A percentile compares a stretch with the other conserved stretches of the same genome.
These are phyloP conservation scores for Pilasporangium apinafurcum DNA, from an alignment of 352 stramenopile genomes.

Conservation along the genomic window DNA sequence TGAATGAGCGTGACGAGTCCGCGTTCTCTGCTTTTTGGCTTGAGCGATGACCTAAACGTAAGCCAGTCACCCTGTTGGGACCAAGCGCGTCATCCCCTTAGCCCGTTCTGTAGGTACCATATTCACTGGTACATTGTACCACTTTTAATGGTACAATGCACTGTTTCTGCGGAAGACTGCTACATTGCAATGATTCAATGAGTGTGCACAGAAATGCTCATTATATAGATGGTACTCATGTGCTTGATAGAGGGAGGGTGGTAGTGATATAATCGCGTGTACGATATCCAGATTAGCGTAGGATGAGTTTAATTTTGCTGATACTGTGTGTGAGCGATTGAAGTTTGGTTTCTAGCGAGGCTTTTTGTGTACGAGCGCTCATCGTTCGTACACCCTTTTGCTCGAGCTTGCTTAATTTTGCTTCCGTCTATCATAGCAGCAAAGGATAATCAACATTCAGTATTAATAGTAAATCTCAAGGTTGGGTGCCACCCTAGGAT, in stretches of 20 bases:
- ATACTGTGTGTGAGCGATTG: conserved; percentile 21
- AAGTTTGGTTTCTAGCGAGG: conserved; percentile 18
- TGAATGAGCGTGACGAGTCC: background rate
- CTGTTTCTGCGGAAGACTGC: too few species aligned
- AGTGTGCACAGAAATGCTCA: too few species aligned
- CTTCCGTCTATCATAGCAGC: conserved; percentile 17
- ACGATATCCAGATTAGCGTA: conserved; percentile 8
- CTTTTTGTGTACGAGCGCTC: conserved; percentile 27
- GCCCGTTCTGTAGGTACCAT: background rate
- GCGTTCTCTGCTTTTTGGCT: background rate
- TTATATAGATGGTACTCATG: too few species aligned
- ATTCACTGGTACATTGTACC: background rate
- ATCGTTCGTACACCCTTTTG: conserved; percentile 34
- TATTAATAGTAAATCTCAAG: too few species aligned
- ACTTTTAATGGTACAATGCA: too few species aligned
- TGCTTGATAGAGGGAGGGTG: too few species aligned
- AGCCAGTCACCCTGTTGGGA: too few species aligned
- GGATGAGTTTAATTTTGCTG: conserved; percentile 20
- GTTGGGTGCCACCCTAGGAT: too few species aligned
- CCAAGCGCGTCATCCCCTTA: background rate
- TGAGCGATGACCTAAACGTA: too few species aligned
- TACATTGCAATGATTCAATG: too few species aligned
- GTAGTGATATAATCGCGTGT: too few species aligned
- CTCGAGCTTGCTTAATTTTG: conserved; percentile 32
- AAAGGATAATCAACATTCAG: too few species aligned